These are phyloP conservation scores for Fusarium veterinarium DNA, from an alignment of 2,329 filamentous ascomycete species.

Conservation along the genomic window DNA sequence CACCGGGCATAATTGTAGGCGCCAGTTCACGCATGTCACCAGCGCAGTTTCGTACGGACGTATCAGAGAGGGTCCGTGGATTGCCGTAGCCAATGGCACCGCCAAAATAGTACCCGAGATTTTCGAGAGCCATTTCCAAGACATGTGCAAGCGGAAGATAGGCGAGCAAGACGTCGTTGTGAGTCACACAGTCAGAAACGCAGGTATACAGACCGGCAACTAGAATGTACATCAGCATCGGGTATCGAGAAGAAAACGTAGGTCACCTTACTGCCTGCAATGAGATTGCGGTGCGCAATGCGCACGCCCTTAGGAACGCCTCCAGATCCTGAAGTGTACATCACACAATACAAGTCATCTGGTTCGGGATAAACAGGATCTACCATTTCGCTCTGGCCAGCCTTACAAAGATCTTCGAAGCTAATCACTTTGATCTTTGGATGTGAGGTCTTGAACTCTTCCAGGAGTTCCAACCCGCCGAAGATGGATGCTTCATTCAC, in stretches of 20 bases:
- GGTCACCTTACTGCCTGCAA: slow-evolving; percentile 67
- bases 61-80: slow-evolving; percentile 86
- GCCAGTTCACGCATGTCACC: slow-evolving; percentile 93
- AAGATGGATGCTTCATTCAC: slow-evolving; percentile 70
- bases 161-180: slow-evolving; percentile 82
- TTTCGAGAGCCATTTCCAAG: slow-evolving; percentile 94
- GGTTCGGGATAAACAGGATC: slow-evolving; percentile 77
- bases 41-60: slow-evolving; percentile 85
- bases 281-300: slow-evolving; percentile 82
- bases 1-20: slow-evolving; percentile 90
- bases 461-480: slow-evolving; percentile 60
- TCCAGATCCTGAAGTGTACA: slow-evolving; percentile 90
- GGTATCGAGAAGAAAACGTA: accelerated
- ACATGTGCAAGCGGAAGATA: slow-evolving; percentile 97
- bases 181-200: slow-evolving; percentile 80
- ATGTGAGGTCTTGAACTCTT: slow-evolving; percentile 67
- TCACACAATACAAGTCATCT: slow-evolving; percentile 83
- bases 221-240: slow-evolving; percentile 6
- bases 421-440: slow-evolving; percentile 64
- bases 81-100: slow-evolving; percentile 93
- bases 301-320: slow-evolving; percentile 89
- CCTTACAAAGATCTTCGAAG: slow-evolving; percentile 62
- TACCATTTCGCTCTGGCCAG: slow-evolving; percentile 73
- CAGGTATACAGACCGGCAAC: slow-evolving; percentile 83
- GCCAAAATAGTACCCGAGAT: slow-evolving; percentile 86